Evolutionary conservation across 1,284 basidiomycete genomes (phyloP), one percentile per base, ranked within the genome.

Genomic region (Ganoderma boninense): DNA sequence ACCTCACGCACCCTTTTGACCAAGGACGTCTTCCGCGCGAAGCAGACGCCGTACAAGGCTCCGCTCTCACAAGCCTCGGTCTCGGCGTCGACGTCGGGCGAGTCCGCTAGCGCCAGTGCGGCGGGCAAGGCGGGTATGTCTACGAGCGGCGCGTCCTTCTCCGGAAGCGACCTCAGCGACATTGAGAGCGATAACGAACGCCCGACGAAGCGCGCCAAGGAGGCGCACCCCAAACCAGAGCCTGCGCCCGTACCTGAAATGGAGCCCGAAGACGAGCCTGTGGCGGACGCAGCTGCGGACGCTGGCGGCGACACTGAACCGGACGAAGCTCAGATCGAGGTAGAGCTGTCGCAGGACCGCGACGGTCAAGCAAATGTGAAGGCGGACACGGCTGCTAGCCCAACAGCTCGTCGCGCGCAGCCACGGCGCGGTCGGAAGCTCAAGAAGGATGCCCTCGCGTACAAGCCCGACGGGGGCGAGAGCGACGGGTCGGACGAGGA

Each of bases 391-490:
- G 38, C 60, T 8, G 60, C 60, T 7, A 63, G 29, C 61, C 40
- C 32, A n/a, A 35, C n/a, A n/a, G n/a, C 52, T 11, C 40, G 61
- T 40, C 67, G 67, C 20, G 60, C 56, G 10, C 65, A 66, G 23
- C 46, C 69, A 20, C 71, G 77, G 60, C 74, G 75, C 23, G 75
- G 77, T 69, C 80, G 79, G 68, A 80, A 80, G 44, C 75, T 85
- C 16, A 77, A 77, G 23, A 67, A 65, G 16, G 85, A 86, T 69
- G 82, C 82, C 29, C 73, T 79, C 46, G 82, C 82, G n/a, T 86
- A 86, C 72, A 81, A 82, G 65, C 85, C 84, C 20, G 77, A 76
- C 1, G 76, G 78, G 57, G 75, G 77, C 6, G 76, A 74, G 4
- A 71, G 65, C 14, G 78, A 79, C 26, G 80, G 79, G 2, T 77